Percentiles rank a stretch among this genome's conserved stretches.
Evolutionary conservation across 192 early-diverging fungal genomes (phyloP).

Genomic region (Dimargaris xerosporica): DNA sequence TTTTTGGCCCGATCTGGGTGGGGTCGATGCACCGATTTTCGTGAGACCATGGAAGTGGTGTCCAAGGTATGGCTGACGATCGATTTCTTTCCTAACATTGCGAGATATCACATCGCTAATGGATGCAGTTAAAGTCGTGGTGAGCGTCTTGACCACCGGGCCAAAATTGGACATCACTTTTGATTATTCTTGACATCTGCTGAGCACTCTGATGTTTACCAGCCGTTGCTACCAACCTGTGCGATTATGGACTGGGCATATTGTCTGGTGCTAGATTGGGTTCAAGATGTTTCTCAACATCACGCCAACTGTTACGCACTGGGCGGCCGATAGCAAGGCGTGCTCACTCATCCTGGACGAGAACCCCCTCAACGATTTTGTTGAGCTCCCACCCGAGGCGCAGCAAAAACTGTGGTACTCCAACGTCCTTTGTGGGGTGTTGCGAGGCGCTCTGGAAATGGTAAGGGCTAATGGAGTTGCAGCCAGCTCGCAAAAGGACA

Average conservation of each 20-base stretch:
- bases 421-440: constrained; percentile 85
- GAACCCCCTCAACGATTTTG: constrained; percentile 94
- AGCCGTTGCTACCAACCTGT: too few relatives aligned
- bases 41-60: constrained; percentile 87
- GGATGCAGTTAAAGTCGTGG: too few relatives aligned
- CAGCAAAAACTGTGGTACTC: constrained; percentile 86
- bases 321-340: constrained; percentile 68
- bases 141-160: too few relatives aligned
- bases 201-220: too few relatives aligned
- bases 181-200: too few relatives aligned
- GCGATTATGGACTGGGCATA: background rate
- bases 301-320: constrained; percentile 64
- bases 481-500: too few relatives aligned
- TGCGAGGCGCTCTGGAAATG: constrained; percentile 94
- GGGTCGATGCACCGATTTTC: constrained; percentile 75
- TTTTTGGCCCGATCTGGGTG: constrained; percentile 68
- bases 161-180: too few relatives aligned
- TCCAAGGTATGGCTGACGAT: constrained; percentile 49
- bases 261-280: constrained; percentile 38
- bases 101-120: too few relatives aligned
- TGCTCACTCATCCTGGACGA: constrained; percentile 92
- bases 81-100: too few relatives aligned
- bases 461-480: constrained; percentile 28
- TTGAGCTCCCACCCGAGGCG: constrained; percentile 80
- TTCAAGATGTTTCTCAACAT: constrained; percentile 96